These are phyloP conservation scores for Scheffersomyces lignicola DNA, from an alignment of 1,139 yeast species.

Conservation along the genomic window DNA sequence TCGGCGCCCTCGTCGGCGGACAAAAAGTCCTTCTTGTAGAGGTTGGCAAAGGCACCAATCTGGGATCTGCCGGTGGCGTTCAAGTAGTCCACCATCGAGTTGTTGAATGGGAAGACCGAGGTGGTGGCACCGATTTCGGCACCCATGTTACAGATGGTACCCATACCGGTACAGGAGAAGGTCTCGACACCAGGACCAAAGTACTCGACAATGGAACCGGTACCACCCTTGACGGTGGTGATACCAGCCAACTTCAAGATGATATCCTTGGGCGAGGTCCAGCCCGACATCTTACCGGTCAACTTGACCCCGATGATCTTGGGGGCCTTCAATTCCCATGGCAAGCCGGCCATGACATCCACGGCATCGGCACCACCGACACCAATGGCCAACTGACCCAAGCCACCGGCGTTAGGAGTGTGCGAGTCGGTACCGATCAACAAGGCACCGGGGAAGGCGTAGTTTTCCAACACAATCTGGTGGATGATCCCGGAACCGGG, in stretches of 20 bases:
- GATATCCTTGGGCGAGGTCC: slow-evolving; percentile 99
- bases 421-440: slow-evolving; percentile 98
- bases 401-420: slow-evolving; percentile 99
- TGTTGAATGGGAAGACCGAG: slow-evolving; percentile 95
- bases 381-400: slow-evolving; percentile 98
- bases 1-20: slow-evolving; percentile 93
- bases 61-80: slow-evolving; percentile 82
- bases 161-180: slow-evolving; percentile 99
- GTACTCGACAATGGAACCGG: slow-evolving; percentile 96
- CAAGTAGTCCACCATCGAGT: slow-evolving; percentile 86
- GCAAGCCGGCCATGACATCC: slow-evolving; percentile 91
- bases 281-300: slow-evolving; percentile 92
- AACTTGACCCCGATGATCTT: slow-evolving; percentile 95
- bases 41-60: slow-evolving; percentile 79
- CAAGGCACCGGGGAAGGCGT: slow-evolving; percentile 97
- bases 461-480: slow-evolving; percentile 96
- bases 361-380: slow-evolving; percentile 99
- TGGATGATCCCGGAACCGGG: slow-evolving; percentile 99
- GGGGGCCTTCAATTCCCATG: slow-evolving; percentile 99
- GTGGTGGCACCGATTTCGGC: slow-evolving; percentile 99
- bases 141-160: slow-evolving; percentile 99
- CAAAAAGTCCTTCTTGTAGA: slow-evolving; percentile 75
- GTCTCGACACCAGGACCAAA: slow-evolving; percentile 96
- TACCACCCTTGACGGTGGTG: slow-evolving; percentile 98
- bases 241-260: slow-evolving; percentile 95